Evolutionary conservation across 129 eudicot species (phyloP), one percentile per base, ranked within the genome.

Genomic region (Ambrosia artemisiifolia): DNA sequence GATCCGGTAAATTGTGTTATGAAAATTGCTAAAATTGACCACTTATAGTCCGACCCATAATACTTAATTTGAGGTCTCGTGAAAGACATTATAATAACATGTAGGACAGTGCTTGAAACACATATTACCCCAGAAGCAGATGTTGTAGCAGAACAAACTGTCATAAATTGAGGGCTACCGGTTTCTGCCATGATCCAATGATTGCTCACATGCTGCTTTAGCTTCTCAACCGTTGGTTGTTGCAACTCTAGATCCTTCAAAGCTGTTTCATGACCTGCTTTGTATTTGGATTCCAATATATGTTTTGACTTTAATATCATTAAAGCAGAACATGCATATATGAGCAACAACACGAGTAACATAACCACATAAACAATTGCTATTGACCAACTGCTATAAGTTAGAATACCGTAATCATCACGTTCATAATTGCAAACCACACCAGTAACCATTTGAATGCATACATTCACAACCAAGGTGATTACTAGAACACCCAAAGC

Each of bases 161-260:
- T 5, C 36, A 65, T 65, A 7, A 65, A 67, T 11, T 28, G 72
- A 6, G 72, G 44, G 72, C 44, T 67, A 6, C 72, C 44, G 13
- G 72, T 46, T 28, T 1, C 72, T 13, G 59, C 59, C 57, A 67
- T 67, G 72, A 67, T 67, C 72, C 72, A 67, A 7, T 67, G 28
- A 43, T 67, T 46, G 57, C 14, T 67, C 59, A 67, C 72, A 67
- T 67, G 57, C 4, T 67, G 59, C 14, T 67, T 30, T 47, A 67
- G 44, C 59, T 47, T 67, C 44, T 67, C 43, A 46, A 47, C 72
- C 0, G 3, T 67, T 67, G 44, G 6, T 5, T 67, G 59, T 66
- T 19, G 55, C 19, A 20, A 13, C 8, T 59, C 40, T 14, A 46
- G 60, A 4, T 67, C 72, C 7, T 30, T 67, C 24, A 67, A 67